Conservation (phyloP, 179 eudicot species). For the Beta macrorhiza region DNA sequence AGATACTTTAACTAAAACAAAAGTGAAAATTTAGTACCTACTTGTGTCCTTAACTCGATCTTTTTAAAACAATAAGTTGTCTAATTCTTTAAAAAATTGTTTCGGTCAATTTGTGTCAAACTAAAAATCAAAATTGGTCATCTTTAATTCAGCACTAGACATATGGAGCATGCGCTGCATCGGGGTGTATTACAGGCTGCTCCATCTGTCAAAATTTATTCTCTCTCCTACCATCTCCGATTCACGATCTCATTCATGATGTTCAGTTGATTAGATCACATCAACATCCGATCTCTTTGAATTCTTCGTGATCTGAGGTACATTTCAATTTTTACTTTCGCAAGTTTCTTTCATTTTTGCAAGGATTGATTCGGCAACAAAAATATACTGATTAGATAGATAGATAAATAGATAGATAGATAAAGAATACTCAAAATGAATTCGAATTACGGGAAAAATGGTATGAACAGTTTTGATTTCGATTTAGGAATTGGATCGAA, state of each 20-base stretch:
- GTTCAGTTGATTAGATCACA: background rate
- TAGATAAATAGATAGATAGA: too few species aligned
- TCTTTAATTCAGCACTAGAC: background rate
- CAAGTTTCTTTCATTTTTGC: background rate
- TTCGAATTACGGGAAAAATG: conserved; percentile 1
- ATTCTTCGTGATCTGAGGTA: background rate
- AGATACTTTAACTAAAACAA: too few species aligned
- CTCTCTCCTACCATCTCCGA: background rate
- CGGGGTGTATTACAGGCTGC: background rate
- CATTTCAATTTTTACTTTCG: background rate
- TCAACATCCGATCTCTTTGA: background rate
- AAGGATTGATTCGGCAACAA: background rate
- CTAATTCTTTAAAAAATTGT: too few species aligned
- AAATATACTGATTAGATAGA: background rate
- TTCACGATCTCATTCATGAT: background rate
- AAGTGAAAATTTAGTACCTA: too few species aligned
- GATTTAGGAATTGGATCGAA: conserved; percentile 69
- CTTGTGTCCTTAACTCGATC: too few species aligned
- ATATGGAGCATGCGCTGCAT: background rate
- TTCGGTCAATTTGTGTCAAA: too few species aligned
- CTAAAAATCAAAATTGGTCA: too few species aligned
- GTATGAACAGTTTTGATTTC: conserved; percentile 58
- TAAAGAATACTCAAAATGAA: background rate
- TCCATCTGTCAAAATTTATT: background rate
- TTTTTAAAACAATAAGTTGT: too few species aligned